These are phyloP conservation scores for Fermentozyma sake DNA, from an alignment of 1,139 yeast genomes.

Conservation along the genomic window DNA sequence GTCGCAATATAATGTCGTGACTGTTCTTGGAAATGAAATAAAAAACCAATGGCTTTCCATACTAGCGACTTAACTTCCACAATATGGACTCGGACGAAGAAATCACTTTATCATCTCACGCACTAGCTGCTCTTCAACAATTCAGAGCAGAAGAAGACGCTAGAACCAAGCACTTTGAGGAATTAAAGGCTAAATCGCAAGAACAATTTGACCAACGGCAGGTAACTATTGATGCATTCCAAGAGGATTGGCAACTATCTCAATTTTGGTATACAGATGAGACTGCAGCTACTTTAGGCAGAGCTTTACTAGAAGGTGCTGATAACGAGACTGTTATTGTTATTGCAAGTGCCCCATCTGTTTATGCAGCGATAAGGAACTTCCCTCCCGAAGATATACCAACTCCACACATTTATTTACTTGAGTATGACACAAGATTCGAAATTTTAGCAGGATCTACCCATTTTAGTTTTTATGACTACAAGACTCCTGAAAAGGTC, in stretches of 20 bases:
- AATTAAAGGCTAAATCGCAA: constrained; percentile 58
- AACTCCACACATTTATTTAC: constrained; percentile 63
- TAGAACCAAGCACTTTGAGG: constrained; percentile 55
- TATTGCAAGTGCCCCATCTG: constrained; percentile 87
- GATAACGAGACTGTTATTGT: constrained; percentile 65
- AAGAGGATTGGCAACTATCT: constrained; percentile 91
- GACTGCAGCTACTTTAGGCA: constrained; percentile 66
- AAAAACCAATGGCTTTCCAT: no score
- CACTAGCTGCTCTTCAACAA: constrained; percentile 74
- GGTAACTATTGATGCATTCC: constrained; percentile 57
- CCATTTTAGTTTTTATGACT: constrained; percentile 71
- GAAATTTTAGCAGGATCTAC: constrained; percentile 63
- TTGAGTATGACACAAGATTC: constrained; percentile 78
- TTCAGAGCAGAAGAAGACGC: constrained; percentile 64
- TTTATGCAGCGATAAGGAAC: constrained; percentile 74
- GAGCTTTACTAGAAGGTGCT: constrained; percentile 72
- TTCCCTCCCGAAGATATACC: constrained; percentile 50
- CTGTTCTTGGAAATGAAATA: no score
- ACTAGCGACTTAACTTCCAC: no score
- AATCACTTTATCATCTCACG: constrained; percentile 55
- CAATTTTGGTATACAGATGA: constrained; percentile 84
- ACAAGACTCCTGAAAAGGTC: constrained; percentile 59
- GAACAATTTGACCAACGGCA: constrained; percentile 31
- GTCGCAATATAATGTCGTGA: constrained; percentile 3
- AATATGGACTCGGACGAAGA: constrained; percentile 27